phyloP scores from a whole-genome alignment of 2,329 filamentous ascomycete genomes.

The Diplodia mutila region DNA sequence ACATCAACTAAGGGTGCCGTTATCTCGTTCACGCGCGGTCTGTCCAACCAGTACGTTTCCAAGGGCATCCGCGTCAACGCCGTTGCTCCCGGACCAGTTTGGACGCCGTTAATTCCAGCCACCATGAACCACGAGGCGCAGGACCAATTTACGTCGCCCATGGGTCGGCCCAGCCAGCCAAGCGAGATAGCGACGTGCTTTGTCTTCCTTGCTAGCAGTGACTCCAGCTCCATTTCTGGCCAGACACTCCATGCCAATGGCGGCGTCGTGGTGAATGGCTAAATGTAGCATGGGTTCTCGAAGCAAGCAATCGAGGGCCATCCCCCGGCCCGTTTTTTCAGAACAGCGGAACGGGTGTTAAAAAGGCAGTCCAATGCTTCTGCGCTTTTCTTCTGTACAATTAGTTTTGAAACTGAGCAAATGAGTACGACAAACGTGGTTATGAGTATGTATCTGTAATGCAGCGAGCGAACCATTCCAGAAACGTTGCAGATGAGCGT shows the following conservation, averaged over 20 bases:
- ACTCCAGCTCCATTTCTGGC: slow-evolving; percentile 74
- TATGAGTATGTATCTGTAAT: too few species aligned
- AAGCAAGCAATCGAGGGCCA: background rate
- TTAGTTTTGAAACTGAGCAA: too few species aligned
- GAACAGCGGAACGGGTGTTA: background rate
- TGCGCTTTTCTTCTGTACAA: background rate
- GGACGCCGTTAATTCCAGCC: slow-evolving; percentile 58
- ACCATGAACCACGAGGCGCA: slow-evolving; percentile 73
- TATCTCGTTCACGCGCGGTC: slow-evolving; percentile 74
- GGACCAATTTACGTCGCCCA: slow-evolving; percentile 72
- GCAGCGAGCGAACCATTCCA: too few species aligned
- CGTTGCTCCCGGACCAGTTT: slow-evolving; percentile 70
- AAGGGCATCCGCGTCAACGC: slow-evolving; percentile 78
- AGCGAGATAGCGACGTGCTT: slow-evolving; percentile 81
- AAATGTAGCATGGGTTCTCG: slow-evolving; percentile 8
- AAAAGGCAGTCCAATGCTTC: background rate
- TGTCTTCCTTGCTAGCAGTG: slow-evolving; percentile 76
- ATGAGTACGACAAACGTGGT: too few species aligned
- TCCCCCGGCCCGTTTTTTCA: background rate
- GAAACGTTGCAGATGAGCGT: too few species aligned
- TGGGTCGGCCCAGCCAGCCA: slow-evolving; percentile 78
- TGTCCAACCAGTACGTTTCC: slow-evolving; percentile 73
- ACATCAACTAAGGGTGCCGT: slow-evolving; percentile 80
- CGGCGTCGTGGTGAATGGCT: slow-evolving; percentile 41
- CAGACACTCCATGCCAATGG: slow-evolving; percentile 69